Conservation (phyloP, 768 basidiomycete genomes). For the Collybia nuda region DNA sequence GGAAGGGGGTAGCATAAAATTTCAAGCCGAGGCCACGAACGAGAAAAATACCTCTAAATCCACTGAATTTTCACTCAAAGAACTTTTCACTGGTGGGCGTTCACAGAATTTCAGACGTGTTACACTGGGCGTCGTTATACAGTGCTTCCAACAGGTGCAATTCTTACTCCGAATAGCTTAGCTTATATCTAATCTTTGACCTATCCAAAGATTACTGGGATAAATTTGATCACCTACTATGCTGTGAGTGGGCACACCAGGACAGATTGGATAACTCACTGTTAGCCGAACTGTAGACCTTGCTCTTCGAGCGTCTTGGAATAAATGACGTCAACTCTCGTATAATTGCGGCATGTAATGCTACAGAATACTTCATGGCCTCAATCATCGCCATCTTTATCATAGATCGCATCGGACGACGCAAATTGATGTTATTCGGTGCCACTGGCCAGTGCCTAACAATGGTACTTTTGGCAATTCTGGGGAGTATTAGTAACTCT, state of each 20-base stretch:
- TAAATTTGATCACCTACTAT: slow-evolving; percentile 65
- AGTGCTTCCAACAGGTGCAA: slow-evolving; percentile 61
- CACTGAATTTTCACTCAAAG: slow-evolving; percentile 39
- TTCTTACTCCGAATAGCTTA: not conserved
- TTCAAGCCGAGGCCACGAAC: too few species aligned
- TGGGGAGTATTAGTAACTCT: slow-evolving; percentile 49
- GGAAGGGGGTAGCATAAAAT: slow-evolving; percentile 23
- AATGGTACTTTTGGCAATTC: slow-evolving; percentile 59
- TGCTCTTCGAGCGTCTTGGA: slow-evolving; percentile 59
- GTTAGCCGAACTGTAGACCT: slow-evolving; percentile 34
- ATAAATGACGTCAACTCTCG: slow-evolving; percentile 56
- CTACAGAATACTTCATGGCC: slow-evolving; percentile 71
- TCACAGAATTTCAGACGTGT: slow-evolving; percentile 63
- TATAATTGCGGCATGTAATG: slow-evolving; percentile 65
- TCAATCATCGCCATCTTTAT: slow-evolving; percentile 71
- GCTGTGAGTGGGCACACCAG: slow-evolving; percentile 22
- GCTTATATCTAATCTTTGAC: not conserved
- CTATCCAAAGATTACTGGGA: slow-evolving; percentile 48
- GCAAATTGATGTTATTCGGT: slow-evolving; percentile 71
- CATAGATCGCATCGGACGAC: slow-evolving; percentile 72
- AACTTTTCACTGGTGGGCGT: slow-evolving; percentile 55
- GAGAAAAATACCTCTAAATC: not conserved
- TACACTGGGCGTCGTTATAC: slow-evolving; percentile 52
- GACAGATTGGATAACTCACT: not conserved
- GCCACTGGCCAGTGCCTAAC: slow-evolving; percentile 57